phyloP scores from a whole-genome alignment of 2,329 filamentous ascomycete genomes.

The Triangularia setosa region DNA sequence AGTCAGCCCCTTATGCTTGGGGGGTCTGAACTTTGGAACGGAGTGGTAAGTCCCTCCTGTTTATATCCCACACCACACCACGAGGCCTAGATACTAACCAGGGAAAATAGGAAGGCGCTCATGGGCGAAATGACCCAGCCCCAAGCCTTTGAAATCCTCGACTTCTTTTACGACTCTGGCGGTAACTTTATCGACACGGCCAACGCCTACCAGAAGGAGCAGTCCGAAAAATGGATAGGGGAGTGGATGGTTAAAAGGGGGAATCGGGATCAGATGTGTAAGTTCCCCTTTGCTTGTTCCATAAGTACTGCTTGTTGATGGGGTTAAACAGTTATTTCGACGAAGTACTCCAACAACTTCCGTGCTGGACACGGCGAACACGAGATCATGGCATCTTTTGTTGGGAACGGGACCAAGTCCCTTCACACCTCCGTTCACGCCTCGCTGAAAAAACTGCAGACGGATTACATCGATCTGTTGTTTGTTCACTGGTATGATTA shows the following conservation, averaged over 20 bases:
- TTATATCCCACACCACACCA: background rate
- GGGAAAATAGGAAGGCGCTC: background rate
- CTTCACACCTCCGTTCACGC: constrained; percentile 41
- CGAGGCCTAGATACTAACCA: background rate
- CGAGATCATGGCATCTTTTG: constrained; percentile 40
- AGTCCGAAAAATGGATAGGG: constrained; percentile 65
- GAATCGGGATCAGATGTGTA: constrained; percentile 66
- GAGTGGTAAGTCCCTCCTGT: constrained; percentile 38
- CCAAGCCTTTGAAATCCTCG: constrained; percentile 1
- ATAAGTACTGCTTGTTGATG: constrained; percentile 31
- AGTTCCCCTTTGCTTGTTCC: background rate
- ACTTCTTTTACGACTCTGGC: constrained; percentile 34
- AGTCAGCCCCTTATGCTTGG: constrained; percentile 65
- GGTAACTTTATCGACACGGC: constrained; percentile 68
- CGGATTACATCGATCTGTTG: constrained; percentile 42
- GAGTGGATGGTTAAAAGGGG: constrained; percentile 65
- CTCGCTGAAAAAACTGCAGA: constrained; percentile 43
- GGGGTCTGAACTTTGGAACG: constrained; percentile 62
- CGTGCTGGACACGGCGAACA: constrained; percentile 30
- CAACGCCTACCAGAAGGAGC: constrained; percentile 54
- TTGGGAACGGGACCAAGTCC: constrained; percentile 41
- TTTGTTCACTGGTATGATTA: constrained; percentile 45
- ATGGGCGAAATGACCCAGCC: constrained; percentile 3
- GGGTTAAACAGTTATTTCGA: constrained; percentile 54
- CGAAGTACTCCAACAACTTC: constrained; percentile 63